Evolutionary conservation across 2,329 filamentous ascomycete species (phyloP).

Genomic region (Esteya vermicola): DNA sequence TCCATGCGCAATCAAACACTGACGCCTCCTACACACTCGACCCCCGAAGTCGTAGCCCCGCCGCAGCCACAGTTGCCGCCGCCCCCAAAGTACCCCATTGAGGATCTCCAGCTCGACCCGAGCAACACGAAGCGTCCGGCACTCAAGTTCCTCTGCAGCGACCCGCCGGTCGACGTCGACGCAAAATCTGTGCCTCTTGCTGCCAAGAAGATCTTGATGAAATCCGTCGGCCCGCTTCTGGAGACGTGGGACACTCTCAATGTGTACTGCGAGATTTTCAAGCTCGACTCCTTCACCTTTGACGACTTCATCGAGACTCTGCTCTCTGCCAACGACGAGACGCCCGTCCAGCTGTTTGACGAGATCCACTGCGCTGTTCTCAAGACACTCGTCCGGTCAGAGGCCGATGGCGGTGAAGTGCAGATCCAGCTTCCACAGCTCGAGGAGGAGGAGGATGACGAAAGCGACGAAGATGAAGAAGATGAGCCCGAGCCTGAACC

Average conservation of each 20-base stretch:
- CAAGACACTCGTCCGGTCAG: conserved; percentile 68
- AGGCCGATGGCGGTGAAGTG: conserved; percentile 63
- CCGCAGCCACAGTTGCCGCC: conserved; percentile 57
- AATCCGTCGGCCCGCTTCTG: conserved; percentile 70
- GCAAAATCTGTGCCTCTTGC: conserved; percentile 23
- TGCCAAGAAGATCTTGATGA: conserved; percentile 56
- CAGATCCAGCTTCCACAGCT: conserved; percentile 66
- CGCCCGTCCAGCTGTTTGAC: conserved; percentile 70
- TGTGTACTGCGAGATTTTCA: conserved; percentile 92
- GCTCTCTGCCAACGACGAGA: conserved; percentile 57
- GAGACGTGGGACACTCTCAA: conserved; percentile 96
- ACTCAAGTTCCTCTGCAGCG: conserved; percentile 61
- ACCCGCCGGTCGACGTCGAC: conserved; percentile 38
- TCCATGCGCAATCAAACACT: conserved; percentile 18
- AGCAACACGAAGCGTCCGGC: conserved; percentile 55
- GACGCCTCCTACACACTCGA: conserved; percentile 24
- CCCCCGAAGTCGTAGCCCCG: conserved; percentile 23
- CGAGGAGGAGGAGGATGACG: conserved; percentile 56
- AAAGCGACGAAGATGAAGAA: conserved; percentile 45
- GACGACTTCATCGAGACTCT: conserved; percentile 91
- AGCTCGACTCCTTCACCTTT: conserved; percentile 92
- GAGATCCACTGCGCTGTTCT: conserved; percentile 87
- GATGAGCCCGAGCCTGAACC: conserved; percentile 48
- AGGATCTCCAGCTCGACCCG: conserved; percentile 73
- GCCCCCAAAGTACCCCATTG: conserved; percentile 87